Conservation (phyloP, 139 green algal species). For the Chlamydomonas eustigma region DNA sequence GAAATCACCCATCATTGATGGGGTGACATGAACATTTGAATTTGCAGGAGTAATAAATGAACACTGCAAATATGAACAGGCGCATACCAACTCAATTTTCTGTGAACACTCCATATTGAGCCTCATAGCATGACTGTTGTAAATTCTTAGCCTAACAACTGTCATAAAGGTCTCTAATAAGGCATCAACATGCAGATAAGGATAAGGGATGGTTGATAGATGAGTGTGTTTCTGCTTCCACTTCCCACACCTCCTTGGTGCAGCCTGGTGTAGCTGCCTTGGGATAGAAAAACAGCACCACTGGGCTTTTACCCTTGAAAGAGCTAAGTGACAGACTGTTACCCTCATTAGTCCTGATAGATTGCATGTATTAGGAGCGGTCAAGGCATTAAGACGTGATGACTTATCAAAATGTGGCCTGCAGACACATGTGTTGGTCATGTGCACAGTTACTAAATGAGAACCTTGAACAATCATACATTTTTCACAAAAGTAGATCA, state of each 20-base stretch:
- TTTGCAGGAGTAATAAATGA: no score
- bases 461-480: not conserved
- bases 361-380: not conserved
- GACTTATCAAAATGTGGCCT: not conserved
- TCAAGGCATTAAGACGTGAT: not conserved
- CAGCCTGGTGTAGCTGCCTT: constrained; percentile 61
- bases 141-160: no score
- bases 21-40: no score
- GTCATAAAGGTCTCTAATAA: no score
- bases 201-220: no score
- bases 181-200: no score
- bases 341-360: constrained; percentile 41
- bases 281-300: constrained; percentile 65
- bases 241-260: constrained; percentile 35
- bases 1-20: no score
- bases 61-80: no score
- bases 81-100: no score
- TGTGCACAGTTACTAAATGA: not conserved
- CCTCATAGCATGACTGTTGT: no score
- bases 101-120: no score
- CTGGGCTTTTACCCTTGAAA: constrained; percentile 47
- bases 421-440: not conserved
- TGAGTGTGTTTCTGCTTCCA: no score
- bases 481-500: not conserved
- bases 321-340: constrained; percentile 31